A percentile compares a stretch with the other conserved stretches of the same genome.
phyloP scores from a whole-genome alignment of 331 rosid species.

The Arachis monticola region DNA sequence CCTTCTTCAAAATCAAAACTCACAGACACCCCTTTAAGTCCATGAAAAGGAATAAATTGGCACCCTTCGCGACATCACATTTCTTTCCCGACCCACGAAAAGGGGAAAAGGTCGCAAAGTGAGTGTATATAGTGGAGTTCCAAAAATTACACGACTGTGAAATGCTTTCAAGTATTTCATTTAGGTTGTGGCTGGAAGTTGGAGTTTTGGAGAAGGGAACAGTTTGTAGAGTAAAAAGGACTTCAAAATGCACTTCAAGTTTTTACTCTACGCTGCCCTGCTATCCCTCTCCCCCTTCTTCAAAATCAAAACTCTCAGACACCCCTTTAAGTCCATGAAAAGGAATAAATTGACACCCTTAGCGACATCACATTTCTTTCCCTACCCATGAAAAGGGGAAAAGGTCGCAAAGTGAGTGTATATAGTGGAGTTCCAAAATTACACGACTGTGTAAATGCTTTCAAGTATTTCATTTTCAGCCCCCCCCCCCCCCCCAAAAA shows the following conservation, averaged over 20 bases:
- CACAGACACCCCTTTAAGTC: neutral
- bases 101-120: too few relatives aligned
- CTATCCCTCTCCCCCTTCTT: too few relatives aligned
- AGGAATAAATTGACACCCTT: constrained; percentile 6
- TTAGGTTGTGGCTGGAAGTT: neutral
- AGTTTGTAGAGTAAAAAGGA: too few relatives aligned
- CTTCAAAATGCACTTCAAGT: too few relatives aligned
- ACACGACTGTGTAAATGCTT: neutral
- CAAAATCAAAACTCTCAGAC: too few relatives aligned
- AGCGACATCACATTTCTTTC: constrained; percentile 11
- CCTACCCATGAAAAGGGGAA: neutral
- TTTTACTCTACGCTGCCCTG: too few relatives aligned
- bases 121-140: too few relatives aligned
- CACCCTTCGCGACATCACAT: constrained; percentile 2
- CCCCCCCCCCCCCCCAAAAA: neutral
- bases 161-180: neutral
- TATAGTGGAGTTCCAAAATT: neutral
- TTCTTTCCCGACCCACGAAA: neutral
- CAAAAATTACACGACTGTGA: too few relatives aligned
- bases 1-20: too few relatives aligned
- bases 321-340: constrained; percentile 5
- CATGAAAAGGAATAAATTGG: constrained; percentile 13
- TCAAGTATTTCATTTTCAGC: constrained; percentile 2
- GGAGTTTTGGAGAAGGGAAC: too few relatives aligned
- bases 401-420: too few relatives aligned